Conservation (phyloP, 495 filamentous ascomycete genomes). For the Lepidopterella palustris region DNA sequence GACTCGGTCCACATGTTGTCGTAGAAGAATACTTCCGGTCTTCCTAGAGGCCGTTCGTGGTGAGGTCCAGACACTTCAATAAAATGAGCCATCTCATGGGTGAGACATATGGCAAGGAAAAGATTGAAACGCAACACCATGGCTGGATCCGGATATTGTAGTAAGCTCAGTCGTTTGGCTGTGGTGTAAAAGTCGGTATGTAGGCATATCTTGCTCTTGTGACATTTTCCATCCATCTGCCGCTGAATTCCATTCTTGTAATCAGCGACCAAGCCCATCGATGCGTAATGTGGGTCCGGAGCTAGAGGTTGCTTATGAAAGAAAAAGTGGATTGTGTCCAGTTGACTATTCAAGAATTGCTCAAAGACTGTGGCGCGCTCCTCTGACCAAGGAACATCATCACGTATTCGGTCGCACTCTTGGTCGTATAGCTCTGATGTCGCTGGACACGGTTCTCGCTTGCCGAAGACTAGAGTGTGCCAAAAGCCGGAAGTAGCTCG, state of each 20-base stretch:
- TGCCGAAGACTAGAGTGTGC: slow-evolving; percentile 30
- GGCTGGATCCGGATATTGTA: slow-evolving; percentile 29
- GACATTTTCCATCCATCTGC: slow-evolving; percentile 23
- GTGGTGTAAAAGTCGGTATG: slow-evolving; percentile 34
- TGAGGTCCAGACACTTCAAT: slow-evolving; percentile 29
- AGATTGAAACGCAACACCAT: slow-evolving; percentile 34
- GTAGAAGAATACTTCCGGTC: slow-evolving; percentile 29
- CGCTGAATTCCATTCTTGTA: slow-evolving; percentile 28
- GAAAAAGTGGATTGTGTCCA: slow-evolving; percentile 28
- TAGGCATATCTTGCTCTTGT: slow-evolving; percentile 27
- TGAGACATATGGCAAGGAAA: slow-evolving; percentile 27
- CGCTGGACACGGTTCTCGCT: slow-evolving; percentile 18
- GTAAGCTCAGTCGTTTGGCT: slow-evolving; percentile 26
- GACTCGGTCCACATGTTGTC: slow-evolving; percentile 31
- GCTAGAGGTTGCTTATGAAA: slow-evolving; percentile 26
- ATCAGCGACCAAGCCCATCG: slow-evolving; percentile 28
- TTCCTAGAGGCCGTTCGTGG: slow-evolving; percentile 20
- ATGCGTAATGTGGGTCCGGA: slow-evolving; percentile 22
- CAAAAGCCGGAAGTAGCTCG: slow-evolving; percentile 28
- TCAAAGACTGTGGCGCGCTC: slow-evolving; percentile 20
- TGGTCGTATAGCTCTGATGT: slow-evolving; percentile 20
- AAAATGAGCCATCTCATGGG: slow-evolving; percentile 33
- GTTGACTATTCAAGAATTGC: slow-evolving; percentile 16
- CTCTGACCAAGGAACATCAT: slow-evolving; percentile 19
- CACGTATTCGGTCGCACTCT: slow-evolving; percentile 23